Conservation (phyloP, 495 filamentous ascomycete species). For the Penicillium lagena region DNA sequence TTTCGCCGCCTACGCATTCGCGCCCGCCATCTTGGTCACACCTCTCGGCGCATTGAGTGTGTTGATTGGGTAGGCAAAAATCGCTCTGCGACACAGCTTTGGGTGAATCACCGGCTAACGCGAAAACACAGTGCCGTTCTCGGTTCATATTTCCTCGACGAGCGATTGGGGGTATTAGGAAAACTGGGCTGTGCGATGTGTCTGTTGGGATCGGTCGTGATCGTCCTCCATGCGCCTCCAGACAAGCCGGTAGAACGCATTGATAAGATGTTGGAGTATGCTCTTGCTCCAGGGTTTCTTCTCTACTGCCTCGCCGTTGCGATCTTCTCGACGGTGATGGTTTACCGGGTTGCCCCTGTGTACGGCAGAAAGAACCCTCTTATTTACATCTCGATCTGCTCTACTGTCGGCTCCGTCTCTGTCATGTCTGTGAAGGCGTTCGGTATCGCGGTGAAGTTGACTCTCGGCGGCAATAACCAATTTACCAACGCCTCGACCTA, state of each 20-base stretch:
- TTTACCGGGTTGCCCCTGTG: slow-evolving; percentile 82
- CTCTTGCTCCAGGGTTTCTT: slow-evolving; percentile 66
- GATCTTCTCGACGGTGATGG: slow-evolving; percentile 85
- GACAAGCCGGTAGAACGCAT: slow-evolving; percentile 84
- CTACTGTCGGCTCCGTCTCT: slow-evolving; percentile 89
- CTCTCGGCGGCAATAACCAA: slow-evolving; percentile 85
- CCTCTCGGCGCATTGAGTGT: slow-evolving; percentile 90
- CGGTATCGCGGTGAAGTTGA: slow-evolving; percentile 92
- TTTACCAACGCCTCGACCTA: slow-evolving; percentile 91
- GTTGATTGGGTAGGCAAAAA: slow-evolving; percentile 64
- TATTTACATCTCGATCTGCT: slow-evolving; percentile 95
- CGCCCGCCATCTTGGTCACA: slow-evolving; percentile 93
- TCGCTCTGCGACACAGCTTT: too few relatives aligned
- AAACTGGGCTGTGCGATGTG: slow-evolving; percentile 95
- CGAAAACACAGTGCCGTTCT: slow-evolving; percentile 63
- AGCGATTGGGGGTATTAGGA: slow-evolving; percentile 79
- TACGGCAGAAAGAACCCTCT: slow-evolving; percentile 93
- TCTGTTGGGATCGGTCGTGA: slow-evolving; percentile 92
- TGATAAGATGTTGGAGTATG: slow-evolving; percentile 81
- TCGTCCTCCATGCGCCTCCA: slow-evolving; percentile 93
- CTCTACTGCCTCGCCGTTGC: slow-evolving; percentile 71
- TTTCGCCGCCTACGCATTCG: slow-evolving; percentile 96
- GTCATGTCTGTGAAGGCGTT: slow-evolving; percentile 99
- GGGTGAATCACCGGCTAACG: too few relatives aligned
- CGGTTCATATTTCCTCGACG: slow-evolving; percentile 88